Evolutionary conservation across 176 grass and related monocot species (phyloP).

Genomic region (Poa annua): DNA sequence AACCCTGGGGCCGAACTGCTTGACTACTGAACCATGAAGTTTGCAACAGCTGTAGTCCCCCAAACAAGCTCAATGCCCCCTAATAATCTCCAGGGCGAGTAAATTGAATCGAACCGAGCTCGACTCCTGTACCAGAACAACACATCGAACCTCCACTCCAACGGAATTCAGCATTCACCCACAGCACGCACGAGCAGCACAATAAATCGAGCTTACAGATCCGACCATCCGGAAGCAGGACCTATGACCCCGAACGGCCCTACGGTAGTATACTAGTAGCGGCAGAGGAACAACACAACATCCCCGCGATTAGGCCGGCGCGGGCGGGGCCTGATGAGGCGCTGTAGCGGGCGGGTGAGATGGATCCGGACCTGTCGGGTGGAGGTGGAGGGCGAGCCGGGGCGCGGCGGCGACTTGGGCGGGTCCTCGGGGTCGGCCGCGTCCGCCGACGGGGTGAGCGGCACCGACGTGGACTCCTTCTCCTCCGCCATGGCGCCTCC

Average conservation of each 20-base stretch:
- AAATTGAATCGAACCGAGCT: not conserved
- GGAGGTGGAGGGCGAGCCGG: constrained; percentile 79
- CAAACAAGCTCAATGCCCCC: not conserved
- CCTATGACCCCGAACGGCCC: not conserved
- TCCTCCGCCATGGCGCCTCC: constrained; percentile 68
- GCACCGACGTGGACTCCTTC: constrained; percentile 87
- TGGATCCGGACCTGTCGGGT: constrained; percentile 88
- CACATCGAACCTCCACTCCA: not conserved
- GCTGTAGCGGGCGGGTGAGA: no score
- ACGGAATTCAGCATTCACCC: constrained; percentile 13
- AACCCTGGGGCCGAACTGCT: not conserved
- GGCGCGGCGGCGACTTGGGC: constrained; percentile 70
- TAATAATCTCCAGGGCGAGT: not conserved
- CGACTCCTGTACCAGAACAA: not conserved
- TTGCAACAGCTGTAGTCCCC: not conserved
- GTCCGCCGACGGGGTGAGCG: constrained; percentile 77
- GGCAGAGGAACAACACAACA: not conserved
- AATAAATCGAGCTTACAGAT: not conserved
- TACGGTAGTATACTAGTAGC: not conserved
- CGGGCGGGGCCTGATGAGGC: not conserved
- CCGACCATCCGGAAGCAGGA: not conserved
- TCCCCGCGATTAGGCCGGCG: not conserved
- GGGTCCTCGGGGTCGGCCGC: constrained; percentile 87
- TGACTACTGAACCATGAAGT: not conserved
- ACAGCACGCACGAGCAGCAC: not conserved